Base-by-base conservation (phyloP, 495 filamentous ascomycete species). In the Neohortaea acidophila region DNA sequence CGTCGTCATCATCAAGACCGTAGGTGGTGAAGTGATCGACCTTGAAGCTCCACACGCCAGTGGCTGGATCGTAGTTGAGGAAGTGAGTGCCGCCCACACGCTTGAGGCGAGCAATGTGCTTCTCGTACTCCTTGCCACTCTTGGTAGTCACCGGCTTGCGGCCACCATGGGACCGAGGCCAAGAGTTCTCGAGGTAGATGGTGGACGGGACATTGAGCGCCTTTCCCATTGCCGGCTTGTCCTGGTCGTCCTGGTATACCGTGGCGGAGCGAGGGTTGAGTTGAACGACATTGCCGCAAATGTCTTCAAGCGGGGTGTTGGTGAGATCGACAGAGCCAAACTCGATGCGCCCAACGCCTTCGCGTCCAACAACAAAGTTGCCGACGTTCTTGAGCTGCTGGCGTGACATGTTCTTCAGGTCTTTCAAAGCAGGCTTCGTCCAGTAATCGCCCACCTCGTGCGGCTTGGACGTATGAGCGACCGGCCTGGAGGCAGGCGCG, bases 11-110 rank as follows among this genome's bases (percentile, higher is more conserved):
- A 45, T 84, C 79, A 34, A 94, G 65, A n/a, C 77, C 84, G 56
- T 97, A 97, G 7, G 84, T 93, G 12, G 84, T 94, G 59, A 85
- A 97, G 59, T 97, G 89, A 43, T 84, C 74, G 26, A 97, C 89
- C 14, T 65, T 75, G 63, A 97, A 97, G 5, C 71, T 69, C 89
- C 89, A 97, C 18, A 79, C 71, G 36, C 89, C 89, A 21, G 73
- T 81, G 14, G 79, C 69, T 26, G 54, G 62, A 27, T 87, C 69
- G 57, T 94, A 97, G 43, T 67, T 63, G 33, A 84, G 62, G 45
- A 93, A 94, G 23, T 73, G 72, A 5, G 89, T 92, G 51, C 82
- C 79, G 20, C 59, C 59, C 22, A 93, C 79, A 37, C 69, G 71
- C 62, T 69, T 77, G 12, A 97, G 69, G 29, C 79, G 76, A 31